Evolutionary conservation across 2,329 filamentous ascomycete species (phyloP), one percentile per base, ranked within the genome.

Genomic region (Tetracladium maxilliforme): DNA sequence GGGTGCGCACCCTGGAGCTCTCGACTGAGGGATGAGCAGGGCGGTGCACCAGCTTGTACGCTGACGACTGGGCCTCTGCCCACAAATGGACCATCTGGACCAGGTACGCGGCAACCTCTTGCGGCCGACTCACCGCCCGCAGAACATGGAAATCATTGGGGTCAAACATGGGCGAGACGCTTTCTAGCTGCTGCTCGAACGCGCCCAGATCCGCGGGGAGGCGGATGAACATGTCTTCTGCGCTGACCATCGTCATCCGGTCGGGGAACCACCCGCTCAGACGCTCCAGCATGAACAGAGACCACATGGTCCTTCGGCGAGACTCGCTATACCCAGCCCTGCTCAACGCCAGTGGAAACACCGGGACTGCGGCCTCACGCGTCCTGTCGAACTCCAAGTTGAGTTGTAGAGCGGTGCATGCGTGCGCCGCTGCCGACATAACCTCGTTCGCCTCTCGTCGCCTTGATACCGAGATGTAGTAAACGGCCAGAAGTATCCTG

Each of bases 261-360:
- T 58, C 53, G 2, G 61, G 60, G 26, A 61, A 70, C 31, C 70
- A 61, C 10, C 64, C 64, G 23, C 67, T 70, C 31, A 75, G 65
- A 23, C 73, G 64, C 48, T 83, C 78, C 44, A 79, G 61, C 36
- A 81, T 51, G 36, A 74, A 79, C 25, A 70, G 63, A 15, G 70
- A 67, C 76, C 76, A 84, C 39, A 81, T 75, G 0, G 74, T 81
- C 28, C 78, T 60, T 33, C 76, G 61, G 31, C 70, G 62, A 37
- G 72, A 74, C 47, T 84, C 78, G 14, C 64, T 61, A 35, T 73
- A 64, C 16, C 64, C 67, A 24, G 49, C 47, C 29, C 56, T 59
- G 35, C 61, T 65, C 33, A 79, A 55, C 12, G 59, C 65, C 38
- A 69, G 72, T 5, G 69, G 67, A 25, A 21, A 18, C 16, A 25